Conservation (phyloP, 2,329 filamentous ascomycete genomes). For the Hypomyces rosellus region DNA sequence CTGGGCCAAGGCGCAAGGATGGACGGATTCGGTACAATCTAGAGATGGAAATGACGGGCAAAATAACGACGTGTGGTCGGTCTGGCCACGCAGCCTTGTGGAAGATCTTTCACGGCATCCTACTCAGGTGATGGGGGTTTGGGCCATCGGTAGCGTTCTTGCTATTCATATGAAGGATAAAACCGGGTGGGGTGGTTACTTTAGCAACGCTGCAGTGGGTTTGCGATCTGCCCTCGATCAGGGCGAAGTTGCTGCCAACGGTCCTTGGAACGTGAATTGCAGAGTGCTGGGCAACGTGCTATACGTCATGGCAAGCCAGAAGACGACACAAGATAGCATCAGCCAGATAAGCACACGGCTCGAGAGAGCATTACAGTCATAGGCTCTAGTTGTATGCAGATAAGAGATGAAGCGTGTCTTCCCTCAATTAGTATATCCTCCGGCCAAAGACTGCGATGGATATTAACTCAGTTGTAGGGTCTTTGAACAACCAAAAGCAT, state of each 20-base stretch:
- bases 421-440: too few relatives aligned
- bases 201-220: constrained; percentile 38
- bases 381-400: neutral
- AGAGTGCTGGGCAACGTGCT: constrained; percentile 52
- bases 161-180: constrained; percentile 50
- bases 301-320: constrained; percentile 52
- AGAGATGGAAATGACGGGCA: constrained; percentile 15
- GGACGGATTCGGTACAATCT: constrained; percentile 7
- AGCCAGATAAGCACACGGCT: constrained; percentile 18
- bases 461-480: too few relatives aligned
- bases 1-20: constrained; percentile 44
- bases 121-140: constrained; percentile 54
- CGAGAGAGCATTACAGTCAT: neutral
- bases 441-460: too few relatives aligned
- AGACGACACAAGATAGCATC: constrained; percentile 26
- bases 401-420: too few relatives aligned
- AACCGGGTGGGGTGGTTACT: constrained; percentile 37
- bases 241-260: constrained; percentile 16
- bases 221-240: constrained; percentile 33
- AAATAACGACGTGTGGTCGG: constrained; percentile 50
- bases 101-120: constrained; percentile 48
- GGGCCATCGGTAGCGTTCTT: constrained; percentile 69
- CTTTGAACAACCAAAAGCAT: too few relatives aligned
- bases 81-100: constrained; percentile 61
- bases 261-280: constrained; percentile 45